Evolutionary conservation across 169 alveolate genomes (phyloP), one percentile per base, ranked within the genome.

Genomic region (Eimeria necatrix): DNA sequence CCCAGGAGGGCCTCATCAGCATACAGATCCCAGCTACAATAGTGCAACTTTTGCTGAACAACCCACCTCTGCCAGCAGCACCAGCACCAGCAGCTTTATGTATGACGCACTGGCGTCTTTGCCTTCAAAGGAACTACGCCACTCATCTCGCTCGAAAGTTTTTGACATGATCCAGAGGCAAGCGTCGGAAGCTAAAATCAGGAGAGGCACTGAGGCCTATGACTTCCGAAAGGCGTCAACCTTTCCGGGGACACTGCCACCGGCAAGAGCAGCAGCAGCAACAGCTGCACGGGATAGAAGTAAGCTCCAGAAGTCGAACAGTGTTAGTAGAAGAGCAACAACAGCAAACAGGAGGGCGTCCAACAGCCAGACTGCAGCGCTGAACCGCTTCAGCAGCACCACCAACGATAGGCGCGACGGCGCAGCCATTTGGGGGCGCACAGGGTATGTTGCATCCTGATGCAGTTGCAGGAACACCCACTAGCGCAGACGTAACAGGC

Each of bases 51-150:
- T 32, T 32, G 41, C 41, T 32, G 41, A 32, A 32, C 41, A 32
- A 32, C 41, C 41, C 41, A 32, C 0, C 41, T 32, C 41, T 32
- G 41, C 41, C 78, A 68, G 48, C 49, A 68, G 78, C 78, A 68
- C 51, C 78, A 68, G 78, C 46, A 68, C 51, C 86, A 49, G 60
- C 86, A 12, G 61, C 61, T 46, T 6, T n/a, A 76, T 41, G 61
- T 76, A 46, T 76, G 86, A 76, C 52, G 86, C 86, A 10, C 86
- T 76, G 48, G 61, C 59, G 4, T 76, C 86, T 41, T 59, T 76
- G 61, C 86, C 86, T 48, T 76, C 86, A 3, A 76, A 76, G 61
- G 59, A 41, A 7, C n/a, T 48, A 6, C 26, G 59, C 4, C 86
- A 59, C 41, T 32, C 60, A 46, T 20, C 32, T 5, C 48, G 61